phyloP scores from a whole-genome alignment of 768 basidiomycete species.

The Zangia roseola region DNA sequence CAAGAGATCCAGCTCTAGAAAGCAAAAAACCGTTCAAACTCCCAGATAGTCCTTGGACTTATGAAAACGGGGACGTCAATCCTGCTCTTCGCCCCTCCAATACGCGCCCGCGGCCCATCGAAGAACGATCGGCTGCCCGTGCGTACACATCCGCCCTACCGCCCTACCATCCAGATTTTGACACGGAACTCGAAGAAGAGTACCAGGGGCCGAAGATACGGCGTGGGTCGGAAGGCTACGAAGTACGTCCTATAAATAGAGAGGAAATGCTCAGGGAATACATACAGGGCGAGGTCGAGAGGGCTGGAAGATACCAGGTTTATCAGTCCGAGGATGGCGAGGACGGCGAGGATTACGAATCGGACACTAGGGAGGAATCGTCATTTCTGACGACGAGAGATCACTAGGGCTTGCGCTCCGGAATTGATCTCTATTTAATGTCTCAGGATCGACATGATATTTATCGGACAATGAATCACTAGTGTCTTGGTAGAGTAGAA shows the following conservation, averaged over 20 bases:
- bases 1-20: slow-evolving; percentile 53
- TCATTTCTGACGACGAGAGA: slow-evolving; percentile 21
- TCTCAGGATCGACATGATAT: neutral
- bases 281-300: slow-evolving; percentile 50
- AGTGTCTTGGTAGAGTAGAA: slow-evolving; percentile 24
- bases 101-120: slow-evolving; percentile 33
- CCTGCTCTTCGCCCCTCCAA: slow-evolving; percentile 71
- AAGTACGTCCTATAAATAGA: slow-evolving; percentile 59
- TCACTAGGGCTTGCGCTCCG: slow-evolving; percentile 17
- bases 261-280: slow-evolving; percentile 65
- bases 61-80: slow-evolving; percentile 73
- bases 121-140: slow-evolving; percentile 20
- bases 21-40: slow-evolving; percentile 44
- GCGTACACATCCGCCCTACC: slow-evolving; percentile 53
- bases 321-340: slow-evolving; percentile 61
- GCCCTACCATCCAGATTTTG: slow-evolving; percentile 77
- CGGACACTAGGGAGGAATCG: slow-evolving; percentile 1
- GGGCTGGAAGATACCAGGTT: slow-evolving; percentile 60
- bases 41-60: slow-evolving; percentile 80
- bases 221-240: slow-evolving; percentile 81
- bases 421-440: slow-evolving; percentile 6
- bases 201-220: slow-evolving; percentile 44
- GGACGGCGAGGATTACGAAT: slow-evolving; percentile 42
- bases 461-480: slow-evolving; percentile 16
- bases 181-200: slow-evolving; percentile 32